Conservation (phyloP, 2,329 filamentous ascomycete genomes). For the Penicillium sp. region DNA sequence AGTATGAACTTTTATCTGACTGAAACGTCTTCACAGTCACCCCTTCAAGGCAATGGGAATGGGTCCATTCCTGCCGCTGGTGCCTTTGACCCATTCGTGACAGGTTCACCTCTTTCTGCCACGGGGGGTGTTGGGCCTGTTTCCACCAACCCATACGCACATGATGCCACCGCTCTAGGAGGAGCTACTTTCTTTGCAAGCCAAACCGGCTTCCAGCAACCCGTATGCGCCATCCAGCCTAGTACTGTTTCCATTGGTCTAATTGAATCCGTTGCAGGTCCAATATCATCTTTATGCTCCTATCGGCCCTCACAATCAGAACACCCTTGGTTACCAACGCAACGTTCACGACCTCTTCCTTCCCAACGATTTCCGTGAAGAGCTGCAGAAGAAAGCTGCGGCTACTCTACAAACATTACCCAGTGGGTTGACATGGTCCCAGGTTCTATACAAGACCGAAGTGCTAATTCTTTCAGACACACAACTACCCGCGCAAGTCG, state of each 20-base stretch:
- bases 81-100: conserved; percentile 64
- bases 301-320: conserved; percentile 76
- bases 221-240: conserved; percentile 47
- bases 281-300: conserved; percentile 94
- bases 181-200: conserved; percentile 66
- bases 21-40: conserved; percentile 27
- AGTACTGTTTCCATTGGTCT: not conserved
- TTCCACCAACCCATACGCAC: conserved; percentile 73
- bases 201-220: conserved; percentile 61
- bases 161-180: conserved; percentile 60
- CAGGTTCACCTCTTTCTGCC: conserved; percentile 55
- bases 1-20: conserved; percentile 12
- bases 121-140: conserved; percentile 44
- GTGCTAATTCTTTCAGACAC: conserved; percentile 48
- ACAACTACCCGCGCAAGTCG: conserved; percentile 71
- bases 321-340: conserved; percentile 79
- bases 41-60: conserved; percentile 50
- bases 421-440: conserved; percentile 51
- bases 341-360: conserved; percentile 90
- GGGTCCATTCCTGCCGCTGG: conserved; percentile 46
- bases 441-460: not conserved
- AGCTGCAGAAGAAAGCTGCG: conserved; percentile 84
- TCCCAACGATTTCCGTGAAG: conserved; percentile 79
- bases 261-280: conserved; percentile 49
- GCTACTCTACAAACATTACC: conserved; percentile 81